Conservation (phyloP, 2,329 filamentous ascomycete species). For the Pseudopyrenochaeta lycopersici region DNA sequence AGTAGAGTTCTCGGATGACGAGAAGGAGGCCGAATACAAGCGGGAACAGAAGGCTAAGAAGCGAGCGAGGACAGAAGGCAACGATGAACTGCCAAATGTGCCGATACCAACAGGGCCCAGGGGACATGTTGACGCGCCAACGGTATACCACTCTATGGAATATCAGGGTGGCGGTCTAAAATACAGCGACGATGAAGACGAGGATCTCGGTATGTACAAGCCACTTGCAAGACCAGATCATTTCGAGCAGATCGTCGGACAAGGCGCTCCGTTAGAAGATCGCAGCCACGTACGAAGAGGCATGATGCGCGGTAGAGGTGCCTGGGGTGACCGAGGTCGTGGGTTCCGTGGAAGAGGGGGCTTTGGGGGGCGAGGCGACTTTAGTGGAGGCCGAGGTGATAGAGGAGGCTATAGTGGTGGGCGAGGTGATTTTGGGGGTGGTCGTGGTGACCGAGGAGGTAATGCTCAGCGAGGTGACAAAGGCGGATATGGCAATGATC, state of each 20-base stretch:
- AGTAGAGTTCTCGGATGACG: conserved; percentile 95
- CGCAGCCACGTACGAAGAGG: conserved; percentile 48
- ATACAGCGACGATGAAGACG: conserved; percentile 56
- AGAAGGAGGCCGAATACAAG: conserved; percentile 86
- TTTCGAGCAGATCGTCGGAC: conserved; percentile 55
- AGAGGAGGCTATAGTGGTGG: conserved; percentile 30
- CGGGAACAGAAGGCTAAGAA: conserved; percentile 66
- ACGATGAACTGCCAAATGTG: conserved; percentile 27
- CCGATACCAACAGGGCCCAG: conserved; percentile 33
- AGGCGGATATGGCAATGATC: conserved; percentile 19
- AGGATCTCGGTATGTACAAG: conserved; percentile 57
- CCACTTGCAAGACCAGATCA: conserved; percentile 58
- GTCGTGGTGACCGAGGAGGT: conserved; percentile 36
- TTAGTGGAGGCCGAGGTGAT: conserved; percentile 39
- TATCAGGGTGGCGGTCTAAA: conserved; percentile 49
- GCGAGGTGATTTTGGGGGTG: conserved; percentile 34
- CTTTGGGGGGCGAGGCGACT: conserved; percentile 31
- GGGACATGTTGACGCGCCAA: conserved; percentile 26
- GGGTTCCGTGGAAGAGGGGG: conserved; percentile 47
- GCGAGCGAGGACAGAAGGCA: conserved; percentile 50
- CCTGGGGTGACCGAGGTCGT: conserved; percentile 47
- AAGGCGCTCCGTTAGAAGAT: conserved; percentile 48
- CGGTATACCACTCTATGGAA: conserved; percentile 30
- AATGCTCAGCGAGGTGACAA: conserved; percentile 29
- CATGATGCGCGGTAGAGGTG: conserved; percentile 42